Percentiles rank a stretch among this genome's conserved stretches.
phyloP scores from a whole-genome alignment of 768 basidiomycete species.

The Trametes villosa region DNA sequence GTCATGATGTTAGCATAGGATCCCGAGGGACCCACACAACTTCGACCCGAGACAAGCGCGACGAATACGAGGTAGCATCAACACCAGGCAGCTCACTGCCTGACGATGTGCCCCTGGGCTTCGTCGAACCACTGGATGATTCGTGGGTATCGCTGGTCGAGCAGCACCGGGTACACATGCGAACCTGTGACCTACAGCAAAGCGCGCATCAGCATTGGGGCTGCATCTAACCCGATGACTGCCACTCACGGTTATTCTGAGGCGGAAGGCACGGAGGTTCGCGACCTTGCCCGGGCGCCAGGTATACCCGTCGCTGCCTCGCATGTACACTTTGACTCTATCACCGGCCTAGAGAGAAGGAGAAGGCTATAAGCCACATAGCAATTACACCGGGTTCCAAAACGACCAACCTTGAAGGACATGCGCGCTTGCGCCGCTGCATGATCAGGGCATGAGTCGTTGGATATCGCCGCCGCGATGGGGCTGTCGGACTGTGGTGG shows the following conservation, averaged over 20 bases:
- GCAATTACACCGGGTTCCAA: no score
- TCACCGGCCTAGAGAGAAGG: not conserved
- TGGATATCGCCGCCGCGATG: no score
- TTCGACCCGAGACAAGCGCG: no score
- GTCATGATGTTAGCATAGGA: no score
- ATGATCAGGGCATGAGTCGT: no score
- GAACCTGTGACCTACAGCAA: not conserved
- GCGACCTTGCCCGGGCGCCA: constrained; percentile 2
- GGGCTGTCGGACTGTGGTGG: no score
- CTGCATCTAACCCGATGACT: not conserved
- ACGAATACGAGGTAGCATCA: no score
- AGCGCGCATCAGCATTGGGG: not conserved
- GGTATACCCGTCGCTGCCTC: not conserved
- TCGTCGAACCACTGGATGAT: constrained; percentile 10
- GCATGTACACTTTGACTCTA: not conserved
- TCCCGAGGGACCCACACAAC: no score
- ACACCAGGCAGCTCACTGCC: no score
- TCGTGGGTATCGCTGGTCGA: not conserved
- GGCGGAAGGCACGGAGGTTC: not conserved
- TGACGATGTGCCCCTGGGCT: not conserved
- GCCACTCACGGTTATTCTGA: not conserved
- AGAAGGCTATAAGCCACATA: no score
- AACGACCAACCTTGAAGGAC: no score
- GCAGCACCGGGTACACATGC: not conserved
- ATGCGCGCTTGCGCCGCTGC: no score